Conservation (phyloP, 2,329 filamentous ascomycete species). For the Penicillium sp. region DNA sequence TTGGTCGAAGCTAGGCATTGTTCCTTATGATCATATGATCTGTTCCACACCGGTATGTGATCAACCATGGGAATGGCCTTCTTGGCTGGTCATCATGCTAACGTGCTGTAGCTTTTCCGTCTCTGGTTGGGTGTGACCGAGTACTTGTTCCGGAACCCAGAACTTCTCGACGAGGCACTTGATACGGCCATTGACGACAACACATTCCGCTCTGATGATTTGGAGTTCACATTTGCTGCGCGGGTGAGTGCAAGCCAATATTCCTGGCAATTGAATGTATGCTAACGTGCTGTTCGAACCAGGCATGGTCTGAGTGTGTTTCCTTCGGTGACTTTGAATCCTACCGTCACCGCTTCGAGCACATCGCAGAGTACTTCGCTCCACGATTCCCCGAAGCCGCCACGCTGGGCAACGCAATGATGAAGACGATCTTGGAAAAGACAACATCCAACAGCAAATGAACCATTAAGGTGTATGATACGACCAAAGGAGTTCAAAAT, state of each 20-base stretch:
- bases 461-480: slow-evolving; percentile 6
- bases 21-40: slow-evolving; percentile 99
- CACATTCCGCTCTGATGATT: slow-evolving; percentile 89
- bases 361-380: slow-evolving; percentile 88
- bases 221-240: slow-evolving; percentile 97
- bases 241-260: slow-evolving; percentile 50
- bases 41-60: slow-evolving; percentile 81
- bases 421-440: slow-evolving; percentile 89
- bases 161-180: slow-evolving; percentile 80
- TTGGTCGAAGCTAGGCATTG: slow-evolving; percentile 90
- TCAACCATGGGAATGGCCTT: neutral
- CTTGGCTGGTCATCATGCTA: slow-evolving; percentile 4
- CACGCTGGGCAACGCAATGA: slow-evolving; percentile 92
- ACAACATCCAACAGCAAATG: slow-evolving; percentile 43
- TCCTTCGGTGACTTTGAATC: slow-evolving; percentile 88
- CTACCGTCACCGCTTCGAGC: slow-evolving; percentile 87
- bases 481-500: neutral
- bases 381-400: slow-evolving; percentile 86
- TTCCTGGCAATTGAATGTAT: neutral
- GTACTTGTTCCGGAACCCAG: slow-evolving; percentile 83
- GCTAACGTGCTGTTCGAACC: neutral
- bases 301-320: slow-evolving; percentile 94
- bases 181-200: slow-evolving; percentile 85
- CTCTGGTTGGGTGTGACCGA: slow-evolving; percentile 97
- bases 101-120: slow-evolving; percentile 69